These are phyloP conservation scores for Tylopilus sp. DNA, from an alignment of 1,284 basidiomycete genomes.

Conservation along the genomic window DNA sequence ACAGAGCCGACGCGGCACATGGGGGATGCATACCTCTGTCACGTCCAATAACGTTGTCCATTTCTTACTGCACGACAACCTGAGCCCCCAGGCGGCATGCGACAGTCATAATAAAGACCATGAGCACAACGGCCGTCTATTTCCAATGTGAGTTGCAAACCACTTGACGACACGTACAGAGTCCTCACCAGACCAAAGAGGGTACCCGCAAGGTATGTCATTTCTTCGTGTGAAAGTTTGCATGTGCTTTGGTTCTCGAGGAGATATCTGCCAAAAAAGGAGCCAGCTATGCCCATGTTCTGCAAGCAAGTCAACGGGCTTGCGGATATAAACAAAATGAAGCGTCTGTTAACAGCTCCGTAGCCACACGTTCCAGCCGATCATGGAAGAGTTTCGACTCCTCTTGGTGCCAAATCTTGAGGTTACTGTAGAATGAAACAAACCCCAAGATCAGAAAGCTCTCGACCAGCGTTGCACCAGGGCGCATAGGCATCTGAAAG, in stretches of 20 bases:
- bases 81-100: slow-evolving; percentile 43
- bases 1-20: background rate
- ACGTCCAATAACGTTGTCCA: slow-evolving; percentile 42
- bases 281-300: slow-evolving; percentile 22
- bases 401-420: slow-evolving; percentile 39
- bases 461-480: slow-evolving; percentile 40
- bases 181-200: slow-evolving; percentile 44
- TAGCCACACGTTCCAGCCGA: slow-evolving; percentile 35
- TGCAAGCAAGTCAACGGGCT: slow-evolving; percentile 5
- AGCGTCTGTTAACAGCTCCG: slow-evolving; percentile 32
- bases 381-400: slow-evolving; percentile 41
- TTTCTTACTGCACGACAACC: slow-evolving; percentile 41
- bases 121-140: slow-evolving; percentile 43
- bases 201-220: slow-evolving; percentile 41
- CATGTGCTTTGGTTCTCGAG: slow-evolving; percentile 31
- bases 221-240: slow-evolving; percentile 31
- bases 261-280: slow-evolving; percentile 31
- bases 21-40: slow-evolving; percentile 33
- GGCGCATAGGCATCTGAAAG: slow-evolving; percentile 38
- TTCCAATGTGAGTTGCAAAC: background rate
- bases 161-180: slow-evolving; percentile 31
- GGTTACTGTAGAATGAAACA: slow-evolving; percentile 36
- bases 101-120: slow-evolving; percentile 48
- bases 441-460: slow-evolving; percentile 38
- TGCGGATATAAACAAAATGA: too few relatives aligned